Evolutionary conservation across 768 basidiomycete genomes (phyloP), one percentile per base, ranked within the genome.

Genomic region (Fistulinella prunicolor): DNA sequence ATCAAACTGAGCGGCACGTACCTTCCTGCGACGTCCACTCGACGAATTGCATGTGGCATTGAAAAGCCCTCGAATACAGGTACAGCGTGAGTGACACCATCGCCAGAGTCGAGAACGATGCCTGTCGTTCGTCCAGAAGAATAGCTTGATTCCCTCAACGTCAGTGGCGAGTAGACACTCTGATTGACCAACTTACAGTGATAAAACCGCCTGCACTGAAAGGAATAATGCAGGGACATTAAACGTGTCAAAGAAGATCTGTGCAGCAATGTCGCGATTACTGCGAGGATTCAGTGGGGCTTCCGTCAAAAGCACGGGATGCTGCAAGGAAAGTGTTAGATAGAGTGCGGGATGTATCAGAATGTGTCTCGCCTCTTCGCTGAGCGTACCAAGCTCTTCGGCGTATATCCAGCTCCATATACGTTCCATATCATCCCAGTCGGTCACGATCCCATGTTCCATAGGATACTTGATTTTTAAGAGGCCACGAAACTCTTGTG

Each of bases 401-500:
- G 89, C 85, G 65, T 97, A 99, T 39, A 98, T 89, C 86, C 92
- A 94, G 56, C 80, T 88, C 96, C 96, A 99, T 78, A 99, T 97
- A 51, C 90, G 83, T 68, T 99, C 96, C 96, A 99, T 99, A 64
- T 99, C 96, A 65, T 99, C 96, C 95, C 96, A 99, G 73, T 99
- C 92, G 30, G 90, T 95, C 9, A 99, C 96, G 50, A 99, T 94
- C 12, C 96, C 96, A 67, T 98, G 96, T 66, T 95, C 92, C 86
- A 99, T 97, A 22, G 96, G 96, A 65, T 98, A 99, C 69, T 94
- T 95, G 60, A 98, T 94, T 78, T 95, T 95, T 57, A 99, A 76
- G 56, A 99, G 74, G 9, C 96, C 96, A 45, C 96, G 78, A 56
- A 93, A 88, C 62, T 98, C 96, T 70, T 99, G 95, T 16, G 96